A percentile compares a stretch with the other conserved stretches of the same genome.
Evolutionary conservation across 495 filamentous ascomycete genomes (phyloP).

Genomic region (Cairneyella variabilis): DNA sequence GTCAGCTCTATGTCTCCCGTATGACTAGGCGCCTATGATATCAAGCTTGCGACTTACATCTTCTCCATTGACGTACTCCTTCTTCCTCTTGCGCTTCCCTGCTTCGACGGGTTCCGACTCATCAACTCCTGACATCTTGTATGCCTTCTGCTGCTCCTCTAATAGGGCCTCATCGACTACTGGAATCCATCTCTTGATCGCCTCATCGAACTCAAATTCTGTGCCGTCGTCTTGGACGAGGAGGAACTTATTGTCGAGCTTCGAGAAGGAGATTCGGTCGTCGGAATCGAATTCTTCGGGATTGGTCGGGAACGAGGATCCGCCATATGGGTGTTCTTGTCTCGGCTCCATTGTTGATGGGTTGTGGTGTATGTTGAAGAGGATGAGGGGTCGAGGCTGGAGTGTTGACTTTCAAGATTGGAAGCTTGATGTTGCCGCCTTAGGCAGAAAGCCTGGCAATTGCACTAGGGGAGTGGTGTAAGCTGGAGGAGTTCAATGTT

Average conservation of each 20-base stretch:
- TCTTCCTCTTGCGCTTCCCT: slow-evolving; percentile 69
- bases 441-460: too few species aligned
- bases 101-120: slow-evolving; percentile 51
- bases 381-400: too few species aligned
- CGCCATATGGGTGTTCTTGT: not conserved
- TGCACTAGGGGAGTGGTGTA: too few species aligned
- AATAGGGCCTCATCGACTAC: slow-evolving; percentile 78
- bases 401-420: too few species aligned
- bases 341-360: slow-evolving; percentile 20
- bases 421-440: too few species aligned
- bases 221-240: slow-evolving; percentile 80
- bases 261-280: slow-evolving; percentile 81
- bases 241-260: slow-evolving; percentile 72
- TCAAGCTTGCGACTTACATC: slow-evolving; percentile 58
- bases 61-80: slow-evolving; percentile 54
- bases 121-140: slow-evolving; percentile 65
- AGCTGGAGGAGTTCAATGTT: too few species aligned
- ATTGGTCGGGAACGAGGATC: slow-evolving; percentile 59
- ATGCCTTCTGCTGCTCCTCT: slow-evolving; percentile 72
- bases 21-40: too few species aligned
- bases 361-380: too few species aligned
- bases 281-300: slow-evolving; percentile 75
- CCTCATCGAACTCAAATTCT: slow-evolving; percentile 78
- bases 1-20: slow-evolving; percentile 1
- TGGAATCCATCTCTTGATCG: slow-evolving; percentile 73